A percentile compares a stretch with the other conserved stretches of the same genome.
phyloP scores from a whole-genome alignment of 1,139 yeast genomes.

The Chernovozyma sophiae-reginae region DNA sequence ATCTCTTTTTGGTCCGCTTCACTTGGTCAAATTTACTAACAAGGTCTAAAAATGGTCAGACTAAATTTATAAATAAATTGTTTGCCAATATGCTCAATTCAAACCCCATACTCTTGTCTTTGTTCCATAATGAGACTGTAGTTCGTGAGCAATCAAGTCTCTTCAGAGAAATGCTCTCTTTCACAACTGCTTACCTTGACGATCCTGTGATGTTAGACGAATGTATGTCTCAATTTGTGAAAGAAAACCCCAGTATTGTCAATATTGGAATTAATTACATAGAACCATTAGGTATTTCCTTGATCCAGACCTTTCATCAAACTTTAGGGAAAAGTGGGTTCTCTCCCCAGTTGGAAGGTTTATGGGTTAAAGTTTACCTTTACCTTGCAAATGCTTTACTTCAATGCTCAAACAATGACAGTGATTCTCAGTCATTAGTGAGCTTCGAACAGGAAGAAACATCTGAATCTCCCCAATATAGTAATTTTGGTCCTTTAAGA shows the following conservation, averaged over 20 bases:
- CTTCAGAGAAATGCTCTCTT: constrained; percentile 36
- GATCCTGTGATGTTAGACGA: constrained; percentile 27
- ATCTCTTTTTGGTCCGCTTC: constrained; percentile 7
- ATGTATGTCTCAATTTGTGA: constrained; percentile 31
- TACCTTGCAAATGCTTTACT: constrained; percentile 38
- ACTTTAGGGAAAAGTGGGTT: constrained; percentile 32
- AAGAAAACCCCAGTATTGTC: constrained; percentile 29
- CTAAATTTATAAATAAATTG: constrained; percentile 6
- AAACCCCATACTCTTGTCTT: constrained; percentile 22
- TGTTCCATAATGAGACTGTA: constrained; percentile 22
- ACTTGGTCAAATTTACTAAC: constrained; percentile 5
- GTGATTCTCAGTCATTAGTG: constrained; percentile 13
- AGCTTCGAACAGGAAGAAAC: constrained; percentile 6
- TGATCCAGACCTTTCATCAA: constrained; percentile 37
- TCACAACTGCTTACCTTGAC: constrained; percentile 29
- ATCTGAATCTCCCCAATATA: constrained; percentile 9
- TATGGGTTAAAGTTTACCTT: constrained; percentile 41
- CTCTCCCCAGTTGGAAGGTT: constrained; percentile 29
- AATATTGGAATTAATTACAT: constrained; percentile 27
- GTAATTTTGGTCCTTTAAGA: constrained; percentile 12
- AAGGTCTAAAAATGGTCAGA: constrained; percentile 4
- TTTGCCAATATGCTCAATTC: constrained; percentile 29
- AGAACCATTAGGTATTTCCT: constrained; percentile 42
- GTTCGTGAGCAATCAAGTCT: constrained; percentile 29
- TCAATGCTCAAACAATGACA: constrained; percentile 17